Conservation (phyloP, 2,329 filamentous ascomycete species). For the Teratosphaeriaceae sp. region DNA sequence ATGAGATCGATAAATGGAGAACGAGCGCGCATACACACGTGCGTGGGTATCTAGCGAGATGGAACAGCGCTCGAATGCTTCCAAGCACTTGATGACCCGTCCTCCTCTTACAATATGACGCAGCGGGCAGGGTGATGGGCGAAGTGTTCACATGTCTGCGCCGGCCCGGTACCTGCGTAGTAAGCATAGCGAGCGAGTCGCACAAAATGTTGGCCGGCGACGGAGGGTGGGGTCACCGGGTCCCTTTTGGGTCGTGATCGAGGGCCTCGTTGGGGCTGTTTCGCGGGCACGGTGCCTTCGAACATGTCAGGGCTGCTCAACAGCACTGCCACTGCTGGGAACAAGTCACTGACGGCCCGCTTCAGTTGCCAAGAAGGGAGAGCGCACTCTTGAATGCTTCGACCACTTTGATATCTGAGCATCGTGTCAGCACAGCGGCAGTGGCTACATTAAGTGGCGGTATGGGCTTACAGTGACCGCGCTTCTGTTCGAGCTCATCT, state of each 20-base stretch:
- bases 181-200: neutral
- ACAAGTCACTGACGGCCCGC: conserved; percentile 15
- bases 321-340: conserved; percentile 15
- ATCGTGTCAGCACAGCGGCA: conserved; percentile 16
- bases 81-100: neutral
- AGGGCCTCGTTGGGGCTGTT: neutral
- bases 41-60: conserved; percentile 2
- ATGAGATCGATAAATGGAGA: neutral
- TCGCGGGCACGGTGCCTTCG: conserved; percentile 6
- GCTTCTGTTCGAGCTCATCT: conserved; percentile 62
- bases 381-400: conserved; percentile 45
- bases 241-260: too few species aligned
- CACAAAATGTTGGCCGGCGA: neutral
- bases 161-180: neutral
- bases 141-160: conserved; percentile 7
- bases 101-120: conserved; percentile 11
- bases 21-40: too few species aligned
- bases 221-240: neutral
- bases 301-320: conserved; percentile 16
- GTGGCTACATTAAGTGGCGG: neutral
- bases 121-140: conserved; percentile 15
- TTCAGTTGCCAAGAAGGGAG: conserved; percentile 31
- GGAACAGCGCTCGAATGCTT: conserved; percentile 7
- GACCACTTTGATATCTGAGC: conserved; percentile 40
- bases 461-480: conserved; percentile 65